These are phyloP conservation scores for Pelargonium citronellum DNA, from an alignment of 441 rosid species.

Conservation along the genomic window DNA sequence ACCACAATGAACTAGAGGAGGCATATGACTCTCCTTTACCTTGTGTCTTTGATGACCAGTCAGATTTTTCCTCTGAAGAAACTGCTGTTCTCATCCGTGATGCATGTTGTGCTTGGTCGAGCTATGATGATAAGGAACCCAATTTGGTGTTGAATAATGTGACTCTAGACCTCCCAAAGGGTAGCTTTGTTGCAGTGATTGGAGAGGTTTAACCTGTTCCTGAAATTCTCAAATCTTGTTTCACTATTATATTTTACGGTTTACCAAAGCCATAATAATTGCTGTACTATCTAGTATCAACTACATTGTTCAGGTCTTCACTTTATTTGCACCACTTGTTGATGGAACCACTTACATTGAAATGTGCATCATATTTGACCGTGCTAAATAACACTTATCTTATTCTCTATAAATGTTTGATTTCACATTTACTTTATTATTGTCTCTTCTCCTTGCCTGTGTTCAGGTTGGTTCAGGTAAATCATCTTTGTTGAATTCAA, in stretches of 20 bases:
- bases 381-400: neutral
- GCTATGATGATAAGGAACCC: constrained; percentile 33
- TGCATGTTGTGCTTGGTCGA: constrained; percentile 74
- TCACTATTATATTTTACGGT: constrained; percentile 3
- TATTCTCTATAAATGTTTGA: neutral
- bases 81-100: constrained; percentile 46
- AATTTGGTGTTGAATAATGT: constrained; percentile 54
- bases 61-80: constrained; percentile 35
- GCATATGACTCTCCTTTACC: constrained; percentile 22
- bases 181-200: constrained; percentile 57
- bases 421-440: neutral
- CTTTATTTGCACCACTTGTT: neutral
- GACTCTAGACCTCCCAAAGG: constrained; percentile 57
- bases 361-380: neutral
- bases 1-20: constrained; percentile 26
- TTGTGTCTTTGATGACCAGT: constrained; percentile 26
- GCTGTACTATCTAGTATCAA: neutral
- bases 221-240: constrained; percentile 13
- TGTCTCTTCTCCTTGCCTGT: constrained; percentile 23
- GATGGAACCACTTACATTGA: constrained; percentile 2
- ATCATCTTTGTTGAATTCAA: constrained; percentile 72
- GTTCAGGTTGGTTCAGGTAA: constrained; percentile 95
- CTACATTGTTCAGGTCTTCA: constrained; percentile 9
- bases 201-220: constrained; percentile 62
- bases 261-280: neutral